These are phyloP conservation scores for Aspergillus egyptiacus DNA, from an alignment of 495 filamentous ascomycete species.

Conservation along the genomic window DNA sequence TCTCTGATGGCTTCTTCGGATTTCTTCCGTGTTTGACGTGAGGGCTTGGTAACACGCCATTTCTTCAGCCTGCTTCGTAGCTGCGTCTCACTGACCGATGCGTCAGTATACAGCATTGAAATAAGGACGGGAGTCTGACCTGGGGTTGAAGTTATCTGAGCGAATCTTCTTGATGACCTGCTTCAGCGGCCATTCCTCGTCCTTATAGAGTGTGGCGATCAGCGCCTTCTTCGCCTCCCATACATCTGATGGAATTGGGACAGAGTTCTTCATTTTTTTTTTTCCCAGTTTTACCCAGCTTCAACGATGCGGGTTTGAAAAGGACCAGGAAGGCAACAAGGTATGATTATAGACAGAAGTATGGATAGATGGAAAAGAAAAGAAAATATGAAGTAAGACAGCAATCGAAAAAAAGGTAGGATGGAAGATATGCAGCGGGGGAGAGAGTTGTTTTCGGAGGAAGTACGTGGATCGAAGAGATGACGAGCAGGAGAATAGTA, in stretches of 20 bases:
- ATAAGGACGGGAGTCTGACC: conserved; percentile 22
- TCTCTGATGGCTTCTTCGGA: conserved; percentile 26
- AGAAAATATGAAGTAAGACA: background rate
- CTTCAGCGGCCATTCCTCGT: conserved; percentile 46
- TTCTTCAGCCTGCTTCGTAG: conserved; percentile 44
- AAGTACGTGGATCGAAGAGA: conserved; percentile 6
- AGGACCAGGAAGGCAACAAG: background rate
- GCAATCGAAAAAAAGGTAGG: conserved; percentile 1
- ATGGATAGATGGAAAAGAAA: conserved; percentile 3
- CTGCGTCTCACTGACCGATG: conserved; percentile 37
- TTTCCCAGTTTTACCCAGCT: background rate
- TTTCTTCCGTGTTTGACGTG: conserved; percentile 43
- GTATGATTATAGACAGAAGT: no score
- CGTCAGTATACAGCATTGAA: background rate
- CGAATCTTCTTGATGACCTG: conserved; percentile 47
- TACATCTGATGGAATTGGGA: conserved; percentile 39
- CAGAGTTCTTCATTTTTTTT: conserved; percentile 40
- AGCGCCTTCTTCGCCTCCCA: conserved; percentile 47
- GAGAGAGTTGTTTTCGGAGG: conserved; percentile 1
- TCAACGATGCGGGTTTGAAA: no score
- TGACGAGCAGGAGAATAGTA: conserved; percentile 12
- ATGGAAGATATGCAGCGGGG: background rate
- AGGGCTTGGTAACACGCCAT: conserved; percentile 46
- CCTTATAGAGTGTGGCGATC: conserved; percentile 44
- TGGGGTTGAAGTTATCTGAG: conserved; percentile 44